A percentile compares a stretch with the other conserved stretches of the same genome.
Evolutionary conservation across 768 basidiomycete genomes (phyloP).

Genomic region (Amanita molliuscula): DNA sequence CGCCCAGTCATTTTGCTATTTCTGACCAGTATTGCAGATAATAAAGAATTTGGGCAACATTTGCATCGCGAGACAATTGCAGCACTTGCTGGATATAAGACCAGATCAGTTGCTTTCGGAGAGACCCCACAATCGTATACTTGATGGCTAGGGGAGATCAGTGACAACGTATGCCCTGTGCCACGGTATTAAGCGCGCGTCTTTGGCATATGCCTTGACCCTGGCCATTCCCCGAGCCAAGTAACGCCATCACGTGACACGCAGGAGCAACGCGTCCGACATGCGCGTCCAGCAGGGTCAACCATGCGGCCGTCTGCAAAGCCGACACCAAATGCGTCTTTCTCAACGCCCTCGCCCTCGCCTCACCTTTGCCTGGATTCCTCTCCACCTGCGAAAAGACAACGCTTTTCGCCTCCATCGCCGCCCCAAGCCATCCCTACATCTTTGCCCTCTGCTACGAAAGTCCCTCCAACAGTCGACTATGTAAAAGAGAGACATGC

Average conservation of each 20-base stretch:
- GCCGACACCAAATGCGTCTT: background rate
- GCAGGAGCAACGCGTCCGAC: background rate
- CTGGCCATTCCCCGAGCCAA: background rate
- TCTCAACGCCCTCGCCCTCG: background rate
- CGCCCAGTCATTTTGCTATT: background rate
- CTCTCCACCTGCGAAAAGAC: conserved; percentile 8
- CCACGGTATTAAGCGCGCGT: background rate
- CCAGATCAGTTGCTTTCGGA: too few species aligned
- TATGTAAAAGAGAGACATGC: conserved; percentile 47
- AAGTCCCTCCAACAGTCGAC: conserved; percentile 22
- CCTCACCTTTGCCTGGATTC: background rate
- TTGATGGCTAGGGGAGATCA: background rate
- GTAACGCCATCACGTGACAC: background rate
- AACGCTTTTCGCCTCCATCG: conserved; percentile 5
- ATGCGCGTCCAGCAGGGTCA: background rate
- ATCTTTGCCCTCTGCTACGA: conserved; percentile 16
- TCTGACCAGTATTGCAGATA: background rate
- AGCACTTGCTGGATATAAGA: background rate
- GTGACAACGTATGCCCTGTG: background rate
- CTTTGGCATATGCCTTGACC: background rate
- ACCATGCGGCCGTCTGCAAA: background rate
- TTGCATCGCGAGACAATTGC: background rate
- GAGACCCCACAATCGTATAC: background rate
- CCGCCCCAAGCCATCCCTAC: conserved; percentile 20
- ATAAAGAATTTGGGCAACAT: background rate